Conservation (phyloP, 306 rosid species). For the Cucurbita moschata region DNA sequence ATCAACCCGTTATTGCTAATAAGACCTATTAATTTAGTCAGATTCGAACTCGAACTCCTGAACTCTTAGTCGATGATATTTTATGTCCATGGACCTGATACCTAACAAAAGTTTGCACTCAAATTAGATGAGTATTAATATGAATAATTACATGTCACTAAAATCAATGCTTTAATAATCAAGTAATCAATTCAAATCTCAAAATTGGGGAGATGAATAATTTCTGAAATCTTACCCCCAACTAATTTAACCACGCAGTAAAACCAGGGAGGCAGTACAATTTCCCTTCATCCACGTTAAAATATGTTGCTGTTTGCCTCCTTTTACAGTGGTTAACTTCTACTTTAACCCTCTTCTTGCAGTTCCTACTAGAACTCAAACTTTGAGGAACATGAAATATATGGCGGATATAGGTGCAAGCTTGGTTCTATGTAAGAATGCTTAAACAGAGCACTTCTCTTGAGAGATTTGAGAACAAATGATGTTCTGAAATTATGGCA, state of each 20-base stretch:
- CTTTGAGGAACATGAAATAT: neutral
- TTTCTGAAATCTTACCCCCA: neutral
- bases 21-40: too few species aligned
- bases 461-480: neutral
- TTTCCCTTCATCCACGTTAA: neutral
- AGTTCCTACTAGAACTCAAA: neutral
- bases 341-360: neutral
- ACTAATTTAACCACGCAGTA: neutral
- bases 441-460: neutral
- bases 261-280: neutral
- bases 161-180: neutral
- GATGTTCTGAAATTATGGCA: slow-evolving; percentile 27
- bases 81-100: neutral
- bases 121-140: neutral
- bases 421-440: neutral
- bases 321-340: neutral
- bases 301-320: neutral
- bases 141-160: neutral
- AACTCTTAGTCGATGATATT: too few species aligned
- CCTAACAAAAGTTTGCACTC: neutral
- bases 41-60: too few species aligned
- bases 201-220: slow-evolving; percentile 3
- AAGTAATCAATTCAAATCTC: slow-evolving; percentile 1
- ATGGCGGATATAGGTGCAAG: too few species aligned
- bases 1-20: too few species aligned